Percentiles rank a stretch among this genome's conserved stretches.
Conservation (phyloP, 1,284 basidiomycete genomes). For the Ganoderma lucidum region DNA sequence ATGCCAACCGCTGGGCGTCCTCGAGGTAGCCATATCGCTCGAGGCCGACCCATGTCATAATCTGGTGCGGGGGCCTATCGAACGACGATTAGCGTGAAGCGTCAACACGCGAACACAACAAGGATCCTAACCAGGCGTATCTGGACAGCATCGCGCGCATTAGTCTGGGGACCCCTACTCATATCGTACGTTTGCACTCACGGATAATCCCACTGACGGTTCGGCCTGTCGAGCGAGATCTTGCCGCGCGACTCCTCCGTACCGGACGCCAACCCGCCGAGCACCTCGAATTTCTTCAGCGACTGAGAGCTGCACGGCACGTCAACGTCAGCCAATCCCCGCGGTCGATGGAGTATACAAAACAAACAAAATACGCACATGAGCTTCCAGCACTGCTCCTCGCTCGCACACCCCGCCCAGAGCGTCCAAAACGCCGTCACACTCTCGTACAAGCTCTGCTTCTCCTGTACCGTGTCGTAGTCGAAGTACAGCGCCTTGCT, state of each 20-base stretch:
- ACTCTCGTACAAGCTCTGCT: conserved; percentile 94
- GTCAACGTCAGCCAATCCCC: conserved; percentile 10
- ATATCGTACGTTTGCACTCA: conserved; percentile 50
- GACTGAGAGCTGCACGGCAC: conserved; percentile 70
- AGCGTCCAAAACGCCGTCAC: conserved; percentile 96
- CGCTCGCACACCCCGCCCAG: conserved; percentile 97
- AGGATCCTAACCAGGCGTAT: conserved; percentile 63
- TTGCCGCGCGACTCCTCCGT: conserved; percentile 97
- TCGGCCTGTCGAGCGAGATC: conserved; percentile 96
- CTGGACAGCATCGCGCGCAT: conserved; percentile 44
- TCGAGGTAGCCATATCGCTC: conserved; percentile 96
- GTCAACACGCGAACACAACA: conserved; percentile 16
- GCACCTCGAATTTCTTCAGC: conserved; percentile 94
- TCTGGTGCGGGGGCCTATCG: conserved; percentile 93
- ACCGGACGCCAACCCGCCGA: conserved; percentile 95
- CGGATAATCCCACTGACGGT: conserved; percentile 97
- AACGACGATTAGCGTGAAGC: conserved; percentile 29
- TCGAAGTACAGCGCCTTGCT: conserved; percentile 95
- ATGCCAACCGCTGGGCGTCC: conserved; percentile 92
- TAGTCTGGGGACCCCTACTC: conserved; percentile 28
- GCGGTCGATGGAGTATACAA: conserved; percentile 7
- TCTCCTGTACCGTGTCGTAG: conserved; percentile 91
- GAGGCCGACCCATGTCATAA: conserved; percentile 97
- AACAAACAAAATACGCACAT: conserved; percentile 64
- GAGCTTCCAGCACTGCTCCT: conserved; percentile 92